Conservation (phyloP, 345 rosid species). For the Gossypium sturtianum region DNA sequence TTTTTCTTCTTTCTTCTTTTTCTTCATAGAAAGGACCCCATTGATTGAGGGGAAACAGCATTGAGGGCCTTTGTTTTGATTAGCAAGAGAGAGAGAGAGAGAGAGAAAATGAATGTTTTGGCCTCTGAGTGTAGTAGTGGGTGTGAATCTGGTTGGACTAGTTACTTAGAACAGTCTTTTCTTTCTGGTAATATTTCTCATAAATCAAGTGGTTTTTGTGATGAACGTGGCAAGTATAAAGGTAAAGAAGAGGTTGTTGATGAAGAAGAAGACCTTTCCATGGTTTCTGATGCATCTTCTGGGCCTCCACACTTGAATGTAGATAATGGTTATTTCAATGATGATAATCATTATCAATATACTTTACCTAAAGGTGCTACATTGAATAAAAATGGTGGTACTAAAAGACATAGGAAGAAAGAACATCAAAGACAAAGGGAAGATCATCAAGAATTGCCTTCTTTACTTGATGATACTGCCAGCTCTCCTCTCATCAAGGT, state of each 20-base stretch:
- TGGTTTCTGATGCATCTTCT: slow-evolving; percentile 97
- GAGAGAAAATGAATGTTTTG: slow-evolving; percentile 34
- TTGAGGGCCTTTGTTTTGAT: not conserved
- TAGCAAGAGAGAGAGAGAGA: not conserved
- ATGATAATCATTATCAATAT: slow-evolving; percentile 14
- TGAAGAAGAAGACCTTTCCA: slow-evolving; percentile 76
- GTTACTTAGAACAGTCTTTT: slow-evolving; percentile 73
- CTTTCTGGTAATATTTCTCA: slow-evolving; percentile 24
- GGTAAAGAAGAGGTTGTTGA: slow-evolving; percentile 20
- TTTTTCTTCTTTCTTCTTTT: not conserved
- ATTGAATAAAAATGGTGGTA: slow-evolving; percentile 14
- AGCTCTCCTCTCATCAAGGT: slow-evolving; percentile 61
- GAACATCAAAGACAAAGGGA: slow-evolving; percentile 31
- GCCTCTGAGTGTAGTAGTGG: slow-evolving; percentile 66
- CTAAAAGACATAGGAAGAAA: slow-evolving; percentile 30
- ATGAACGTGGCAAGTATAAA: not conserved
- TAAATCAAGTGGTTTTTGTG: slow-evolving; percentile 6
- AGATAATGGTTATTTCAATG: slow-evolving; percentile 28
- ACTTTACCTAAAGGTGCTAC: slow-evolving; percentile 16
- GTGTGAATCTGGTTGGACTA: slow-evolving; percentile 97
- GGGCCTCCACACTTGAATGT: slow-evolving; percentile 72
- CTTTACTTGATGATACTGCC: slow-evolving; percentile 87
- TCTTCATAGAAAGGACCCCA: slow-evolving; percentile 7
- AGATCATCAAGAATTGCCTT: slow-evolving; percentile 28
- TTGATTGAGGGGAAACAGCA: not conserved